These are phyloP conservation scores for Cephaloascus albidus DNA, from an alignment of 805 yeast genomes.

Conservation along the genomic window DNA sequence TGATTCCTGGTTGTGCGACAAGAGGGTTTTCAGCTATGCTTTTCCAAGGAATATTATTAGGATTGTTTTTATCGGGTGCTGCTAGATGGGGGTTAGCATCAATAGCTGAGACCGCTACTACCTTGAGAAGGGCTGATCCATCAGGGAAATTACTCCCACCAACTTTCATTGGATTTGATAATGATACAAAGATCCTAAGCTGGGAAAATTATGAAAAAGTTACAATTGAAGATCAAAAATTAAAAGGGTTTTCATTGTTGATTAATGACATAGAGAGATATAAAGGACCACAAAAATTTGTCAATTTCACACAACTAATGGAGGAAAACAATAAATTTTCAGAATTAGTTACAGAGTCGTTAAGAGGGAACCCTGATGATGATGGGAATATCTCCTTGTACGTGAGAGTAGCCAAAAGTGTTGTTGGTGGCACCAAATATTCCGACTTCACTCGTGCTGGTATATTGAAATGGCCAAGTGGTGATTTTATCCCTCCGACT, in stretches of 20 bases:
- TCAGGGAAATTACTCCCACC: conserved; percentile 48
- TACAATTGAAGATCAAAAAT: conserved; percentile 8
- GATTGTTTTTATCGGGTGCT: conserved; percentile 75
- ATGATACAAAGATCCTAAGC: neutral
- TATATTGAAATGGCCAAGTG: conserved; percentile 47
- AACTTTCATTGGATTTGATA: conserved; percentile 12
- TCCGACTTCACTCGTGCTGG: conserved; percentile 67
- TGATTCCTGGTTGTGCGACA: conserved; percentile 80
- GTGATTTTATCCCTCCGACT: conserved; percentile 38
- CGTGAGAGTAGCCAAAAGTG: conserved; percentile 47
- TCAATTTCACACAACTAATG: conserved; percentile 22
- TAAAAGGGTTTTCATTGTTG: conserved; percentile 52
- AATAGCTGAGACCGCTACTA: conserved; percentile 64
- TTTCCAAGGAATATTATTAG: conserved; percentile 80
- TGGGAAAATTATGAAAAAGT: conserved; percentile 1
- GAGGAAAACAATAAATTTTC: conserved; percentile 11
- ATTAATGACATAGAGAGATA: conserved; percentile 75
- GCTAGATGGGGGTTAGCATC: conserved; percentile 93
- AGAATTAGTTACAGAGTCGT: conserved; percentile 16
- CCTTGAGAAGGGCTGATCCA: conserved; percentile 69
- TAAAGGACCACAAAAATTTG: conserved; percentile 40
- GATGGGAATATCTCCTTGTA: conserved; percentile 31
- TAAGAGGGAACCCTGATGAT: conserved; percentile 14
- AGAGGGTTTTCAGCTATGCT: conserved; percentile 60
- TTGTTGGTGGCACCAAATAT: conserved; percentile 23